phyloP scores from a whole-genome alignment of 192 early-diverging fungal species.

The Backusella tuberculispora region DNA sequence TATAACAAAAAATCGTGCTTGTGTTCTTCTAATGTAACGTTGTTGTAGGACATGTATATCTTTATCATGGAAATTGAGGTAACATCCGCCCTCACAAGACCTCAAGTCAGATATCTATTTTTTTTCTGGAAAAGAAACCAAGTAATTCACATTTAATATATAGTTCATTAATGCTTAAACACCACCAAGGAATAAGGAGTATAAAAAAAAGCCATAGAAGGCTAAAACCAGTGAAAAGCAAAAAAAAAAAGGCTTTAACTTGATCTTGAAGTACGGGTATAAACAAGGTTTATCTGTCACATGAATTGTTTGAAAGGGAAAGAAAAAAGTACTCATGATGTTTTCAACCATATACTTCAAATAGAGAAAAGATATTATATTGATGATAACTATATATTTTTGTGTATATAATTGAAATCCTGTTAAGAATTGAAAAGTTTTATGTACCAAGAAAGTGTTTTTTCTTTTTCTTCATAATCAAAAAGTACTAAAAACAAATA shows the following conservation, averaged over 20 bases:
- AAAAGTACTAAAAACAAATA: not conserved
- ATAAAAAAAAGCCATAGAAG: not conserved
- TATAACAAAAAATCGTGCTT: constrained; percentile 4
- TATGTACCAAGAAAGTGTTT: not conserved
- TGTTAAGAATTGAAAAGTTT: not conserved
- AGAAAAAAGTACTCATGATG: not conserved
- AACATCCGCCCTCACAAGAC: constrained; percentile 1
- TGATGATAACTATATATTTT: not conserved
- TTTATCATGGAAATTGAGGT: not conserved
- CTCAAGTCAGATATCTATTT: not conserved
- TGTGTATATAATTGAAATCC: not conserved
- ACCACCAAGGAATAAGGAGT: not conserved
- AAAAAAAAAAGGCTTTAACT: not conserved
- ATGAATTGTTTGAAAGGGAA: constrained; percentile 1
- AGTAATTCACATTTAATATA: not conserved
- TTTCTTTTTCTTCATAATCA: not conserved
- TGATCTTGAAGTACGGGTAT: not conserved
- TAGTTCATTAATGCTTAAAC: not conserved
- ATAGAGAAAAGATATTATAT: too few species aligned
- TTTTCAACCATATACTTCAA: not conserved
- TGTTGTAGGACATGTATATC: not conserved
- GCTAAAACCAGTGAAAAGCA: not conserved
- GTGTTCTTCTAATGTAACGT: constrained; percentile 9
- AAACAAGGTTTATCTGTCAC: constrained; percentile 7
- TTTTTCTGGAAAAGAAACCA: not conserved